Conservation (phyloP, 495 filamentous ascomycete genomes). For the Aspergillus ellipticus region DNA sequence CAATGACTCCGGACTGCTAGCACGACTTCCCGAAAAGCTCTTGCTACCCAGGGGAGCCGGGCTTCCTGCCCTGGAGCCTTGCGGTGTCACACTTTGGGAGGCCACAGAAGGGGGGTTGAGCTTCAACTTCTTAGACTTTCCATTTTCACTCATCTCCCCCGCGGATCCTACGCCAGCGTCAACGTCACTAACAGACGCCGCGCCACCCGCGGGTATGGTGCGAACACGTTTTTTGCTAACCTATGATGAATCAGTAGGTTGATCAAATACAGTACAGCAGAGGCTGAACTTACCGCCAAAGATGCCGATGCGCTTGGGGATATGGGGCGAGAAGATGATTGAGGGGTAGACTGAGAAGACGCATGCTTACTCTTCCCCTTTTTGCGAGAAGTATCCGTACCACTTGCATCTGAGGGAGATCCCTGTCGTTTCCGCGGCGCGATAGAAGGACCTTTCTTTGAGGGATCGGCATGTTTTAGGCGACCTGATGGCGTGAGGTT, state of each 20-base stretch:
- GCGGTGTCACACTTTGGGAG: conserved; percentile 53
- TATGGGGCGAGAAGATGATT: conserved; percentile 54
- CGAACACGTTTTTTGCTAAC: conserved; percentile 45
- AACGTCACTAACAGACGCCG: conserved; percentile 72
- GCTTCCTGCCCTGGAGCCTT: conserved; percentile 51
- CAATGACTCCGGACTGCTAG: conserved; percentile 35
- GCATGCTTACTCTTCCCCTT: conserved; percentile 73
- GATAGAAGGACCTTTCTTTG: conserved; percentile 53
- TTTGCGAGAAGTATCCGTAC: conserved; percentile 83
- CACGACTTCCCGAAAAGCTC: conserved; percentile 33
- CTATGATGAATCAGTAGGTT: conserved; percentile 25
- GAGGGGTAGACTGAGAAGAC: conserved; percentile 45
- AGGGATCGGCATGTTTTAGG: conserved; percentile 39
- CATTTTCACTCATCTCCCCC: conserved; percentile 68
- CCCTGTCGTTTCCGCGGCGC: conserved; percentile 75
- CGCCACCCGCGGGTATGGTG: conserved; percentile 37
- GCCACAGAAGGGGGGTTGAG: conserved; percentile 47
- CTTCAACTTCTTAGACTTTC: conserved; percentile 66
- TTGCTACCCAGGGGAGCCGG: conserved; percentile 36
- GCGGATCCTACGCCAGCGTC: conserved; percentile 67
- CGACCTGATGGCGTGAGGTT: conserved; percentile 72
- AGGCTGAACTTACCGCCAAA: conserved; percentile 30
- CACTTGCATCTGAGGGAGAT: conserved; percentile 88
- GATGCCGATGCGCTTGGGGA: conserved; percentile 38
- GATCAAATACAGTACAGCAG: neutral